Conservation (phyloP, 2,329 filamentous ascomycete genomes). For the Trichoderma pleuroti region DNA sequence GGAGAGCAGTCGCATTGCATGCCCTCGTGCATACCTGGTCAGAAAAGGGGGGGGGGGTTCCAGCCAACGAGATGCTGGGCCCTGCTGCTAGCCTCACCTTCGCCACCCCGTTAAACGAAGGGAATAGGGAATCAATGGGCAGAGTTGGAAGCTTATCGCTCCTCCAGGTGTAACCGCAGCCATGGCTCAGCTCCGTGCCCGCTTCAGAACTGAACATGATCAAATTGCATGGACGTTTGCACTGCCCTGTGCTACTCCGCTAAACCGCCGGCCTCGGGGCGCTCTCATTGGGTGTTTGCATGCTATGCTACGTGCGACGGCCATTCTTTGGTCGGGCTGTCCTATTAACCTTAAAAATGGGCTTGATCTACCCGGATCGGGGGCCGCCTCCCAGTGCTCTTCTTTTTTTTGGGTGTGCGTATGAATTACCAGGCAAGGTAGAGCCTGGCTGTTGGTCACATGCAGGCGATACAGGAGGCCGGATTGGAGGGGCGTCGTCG, state of each 20-base stretch:
- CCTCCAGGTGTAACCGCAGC: neutral
- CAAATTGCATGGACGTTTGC: neutral
- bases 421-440: neutral
- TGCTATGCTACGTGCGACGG: neutral
- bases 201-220: neutral
- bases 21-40: neutral
- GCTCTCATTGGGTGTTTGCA: neutral
- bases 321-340: neutral
- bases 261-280: neutral
- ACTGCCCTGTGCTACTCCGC: conserved; percentile 14
- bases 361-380: neutral
- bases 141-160: neutral
- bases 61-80: neutral
- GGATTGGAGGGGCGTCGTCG: neutral
- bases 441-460: conserved; percentile 1
- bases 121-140: too few species aligned
- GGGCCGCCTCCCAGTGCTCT: neutral
- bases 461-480: neutral
- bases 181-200: neutral
- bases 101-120: neutral
- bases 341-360: conserved; percentile 15
- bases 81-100: neutral
- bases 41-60: neutral
- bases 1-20: neutral
- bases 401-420: neutral